Evolutionary conservation across 2,329 filamentous ascomycete species (phyloP), one percentile per base, ranked within the genome.

Genomic region (Knoxdaviesia proteae): DNA sequence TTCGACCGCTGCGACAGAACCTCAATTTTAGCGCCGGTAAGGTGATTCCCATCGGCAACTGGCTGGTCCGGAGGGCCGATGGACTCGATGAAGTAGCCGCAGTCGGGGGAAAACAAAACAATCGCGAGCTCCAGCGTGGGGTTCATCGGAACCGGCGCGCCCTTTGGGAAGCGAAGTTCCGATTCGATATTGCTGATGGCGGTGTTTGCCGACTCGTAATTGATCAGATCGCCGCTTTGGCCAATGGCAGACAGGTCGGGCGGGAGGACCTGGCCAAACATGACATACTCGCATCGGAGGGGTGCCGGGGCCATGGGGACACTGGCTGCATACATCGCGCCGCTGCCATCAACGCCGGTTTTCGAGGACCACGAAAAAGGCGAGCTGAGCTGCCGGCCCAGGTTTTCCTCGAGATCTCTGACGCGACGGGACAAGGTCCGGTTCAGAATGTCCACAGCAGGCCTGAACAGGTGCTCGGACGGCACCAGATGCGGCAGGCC

Each of bases 231-330:
- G 3, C 38, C 42, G 1, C 39, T 30, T 11, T 44, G 34, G 7
- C 32, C n/a, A 20, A 46, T 36, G 20, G 39, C 30, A 7, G 44
- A 32, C 8, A 57, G 56, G 39, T 65, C 58, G 4, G 69, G 58
- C 2, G 74, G 72, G 47, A 80, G 69, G 36, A 88, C 68, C 55
- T 96, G 90, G 32, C 88, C 64, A 57, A 87, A 96, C 43, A 93
- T 63, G 41, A 98, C 63, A 53, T 84, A 84, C 58, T 98, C 90
- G 65, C 90, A 98, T 50, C 83, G 80, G 0, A 84, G 84, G 8
- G 55, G 57, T 20, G 20, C 20, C n/a, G 44, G 45, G n/a, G 45
- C 42, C 36, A 43, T 40, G 4, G 45, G 45, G 5, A 40, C 39
- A 34, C 42, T 44, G 34, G 69, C 59, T 20, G 20, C 20, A 20